These are phyloP conservation scores for Sugiyamaella japonica DNA, from an alignment of 1,139 yeast genomes.

Conservation along the genomic window DNA sequence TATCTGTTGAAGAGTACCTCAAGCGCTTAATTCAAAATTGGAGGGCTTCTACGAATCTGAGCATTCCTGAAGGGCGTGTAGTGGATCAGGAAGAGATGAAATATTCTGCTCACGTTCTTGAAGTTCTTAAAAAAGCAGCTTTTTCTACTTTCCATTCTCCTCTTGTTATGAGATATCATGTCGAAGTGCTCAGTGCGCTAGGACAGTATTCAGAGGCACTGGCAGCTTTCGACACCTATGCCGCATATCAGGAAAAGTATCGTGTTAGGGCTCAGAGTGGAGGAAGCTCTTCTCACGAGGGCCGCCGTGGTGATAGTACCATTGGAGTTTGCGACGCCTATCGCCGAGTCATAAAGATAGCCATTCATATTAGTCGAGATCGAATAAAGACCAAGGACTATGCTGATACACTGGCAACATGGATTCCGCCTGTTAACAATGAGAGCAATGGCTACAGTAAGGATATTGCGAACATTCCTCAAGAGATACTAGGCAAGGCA, in stretches of 20 bases:
- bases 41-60: conserved; percentile 27
- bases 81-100: conserved; percentile 23
- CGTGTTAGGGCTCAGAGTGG: conserved; percentile 38
- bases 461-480: neutral
- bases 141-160: conserved; percentile 52
- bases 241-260: conserved; percentile 42
- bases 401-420: conserved; percentile 31
- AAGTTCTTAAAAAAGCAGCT: conserved; percentile 42
- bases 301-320: conserved; percentile 33
- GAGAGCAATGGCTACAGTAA: neutral
- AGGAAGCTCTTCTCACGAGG: conserved; percentile 20
- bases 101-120: conserved; percentile 29
- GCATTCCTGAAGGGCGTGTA: conserved; percentile 30
- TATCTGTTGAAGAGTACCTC: conserved; percentile 38
- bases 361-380: conserved; percentile 20
- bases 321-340: conserved; percentile 35
- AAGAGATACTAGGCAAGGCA: conserved; percentile 24
- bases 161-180: conserved; percentile 44
- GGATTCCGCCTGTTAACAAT: conserved; percentile 4
- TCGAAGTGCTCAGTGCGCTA: conserved; percentile 36
- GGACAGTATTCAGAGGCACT: conserved; percentile 41
- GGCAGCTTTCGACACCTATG: conserved; percentile 48
- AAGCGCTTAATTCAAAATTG: conserved; percentile 40
- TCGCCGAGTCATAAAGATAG: conserved; percentile 28
- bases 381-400: conserved; percentile 28